phyloP scores from a whole-genome alignment of 805 yeast species.

The Wickerhamomyces subpelliculosus region DNA sequence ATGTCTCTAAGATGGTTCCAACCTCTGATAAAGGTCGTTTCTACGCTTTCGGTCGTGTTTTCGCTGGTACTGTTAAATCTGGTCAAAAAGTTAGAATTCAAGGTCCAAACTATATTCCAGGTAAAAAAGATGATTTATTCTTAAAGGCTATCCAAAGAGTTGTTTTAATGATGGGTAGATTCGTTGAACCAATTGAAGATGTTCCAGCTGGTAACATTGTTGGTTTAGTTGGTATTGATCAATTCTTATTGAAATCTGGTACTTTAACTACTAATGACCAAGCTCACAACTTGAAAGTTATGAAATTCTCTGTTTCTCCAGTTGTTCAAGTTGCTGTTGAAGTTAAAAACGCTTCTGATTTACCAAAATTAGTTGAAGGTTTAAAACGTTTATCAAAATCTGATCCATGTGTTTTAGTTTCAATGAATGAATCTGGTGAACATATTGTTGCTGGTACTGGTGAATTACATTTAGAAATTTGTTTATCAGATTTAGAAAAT shows the following conservation, averaged over 20 bases:
- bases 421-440: constrained; percentile 94
- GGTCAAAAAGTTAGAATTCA: constrained; percentile 99
- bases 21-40: constrained; percentile 99
- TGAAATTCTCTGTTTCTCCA: constrained; percentile 99
- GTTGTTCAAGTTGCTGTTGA: constrained; percentile 99
- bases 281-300: constrained; percentile 99
- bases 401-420: constrained; percentile 94
- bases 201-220: constrained; percentile 99
- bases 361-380: constrained; percentile 99
- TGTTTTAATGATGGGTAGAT: constrained; percentile 99
- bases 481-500: constrained; percentile 90
- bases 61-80: constrained; percentile 98
- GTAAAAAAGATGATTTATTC: constrained; percentile 97
- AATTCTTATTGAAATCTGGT: constrained; percentile 99
- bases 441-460: constrained; percentile 99
- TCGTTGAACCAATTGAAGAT: constrained; percentile 96
- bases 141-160: constrained; percentile 97
- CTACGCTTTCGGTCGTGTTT: constrained; percentile 99
- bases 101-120: constrained; percentile 99
- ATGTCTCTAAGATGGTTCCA: constrained; percentile 99
- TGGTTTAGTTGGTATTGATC: constrained; percentile 99
- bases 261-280: constrained; percentile 94
- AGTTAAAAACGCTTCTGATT: constrained; percentile 98
- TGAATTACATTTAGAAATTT: constrained; percentile 98
- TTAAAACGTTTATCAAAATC: constrained; percentile 99